Evolutionary conservation across 345 rosid species (phyloP), one percentile per base, ranked within the genome.

Genomic region (Brassica nigra): DNA sequence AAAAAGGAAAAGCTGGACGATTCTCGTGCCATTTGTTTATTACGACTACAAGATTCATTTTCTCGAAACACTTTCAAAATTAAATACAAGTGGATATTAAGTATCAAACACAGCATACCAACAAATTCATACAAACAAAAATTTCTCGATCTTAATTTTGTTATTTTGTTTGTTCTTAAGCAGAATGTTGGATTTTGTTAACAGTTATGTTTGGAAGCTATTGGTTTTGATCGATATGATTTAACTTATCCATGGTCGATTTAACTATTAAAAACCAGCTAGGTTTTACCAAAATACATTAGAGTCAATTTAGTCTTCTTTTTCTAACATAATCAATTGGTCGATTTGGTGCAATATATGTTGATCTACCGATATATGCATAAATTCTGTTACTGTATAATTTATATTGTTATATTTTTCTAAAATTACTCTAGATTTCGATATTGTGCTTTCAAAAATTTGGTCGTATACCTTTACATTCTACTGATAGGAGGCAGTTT

Each of bases 1-100:
- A 81, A 31, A 76, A 81, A 76, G 73, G 44, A 66, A 81, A 80
- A 70, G 76, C 66, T 70, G 47, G 72, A 80, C 15, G 18, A 62
- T 57, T 69, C 80, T 70, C 73, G 58, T 76, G 77, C 72, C 73
- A 65, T 70, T 75, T 75, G 55, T 75, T 80, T 75, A 63, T 14
- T 66, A 18, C 58, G 6, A 23, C 27, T 67, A 47, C 33, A 59
- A 15, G 16, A 8, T 62, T 65, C 62, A 66, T 37, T 12, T 66
- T 71, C 58, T 71, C 29, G 49, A 31, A 70, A 71, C 57, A 49
- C 23, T 62, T 54, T 54, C 47, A 15, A 34, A 15, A 3, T 0
- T 54, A 27, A 4, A n/a, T 8, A 27, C 9, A 47, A 73, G 29
- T 39, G 9, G 44, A 62, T 33, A 44, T 3, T 3, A 31, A 66